phyloP scores from a whole-genome alignment of 371 early-diverging fungal species.

The Mortierella sp. region DNA sequence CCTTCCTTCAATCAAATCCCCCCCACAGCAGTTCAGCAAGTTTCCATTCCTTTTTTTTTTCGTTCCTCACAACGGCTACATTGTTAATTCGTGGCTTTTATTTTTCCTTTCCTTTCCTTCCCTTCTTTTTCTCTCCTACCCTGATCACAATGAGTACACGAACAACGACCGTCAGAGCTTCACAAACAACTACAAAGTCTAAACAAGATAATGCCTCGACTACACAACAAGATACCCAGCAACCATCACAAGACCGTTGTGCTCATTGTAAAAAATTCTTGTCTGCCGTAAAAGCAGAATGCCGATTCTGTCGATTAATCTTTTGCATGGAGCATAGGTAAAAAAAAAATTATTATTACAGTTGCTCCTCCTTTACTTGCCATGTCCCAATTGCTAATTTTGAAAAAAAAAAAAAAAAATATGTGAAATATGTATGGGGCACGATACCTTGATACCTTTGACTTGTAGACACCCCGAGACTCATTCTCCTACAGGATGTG shows the following conservation, averaged over 20 bases:
- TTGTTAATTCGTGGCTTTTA: background rate
- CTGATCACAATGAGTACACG: conserved; percentile 27
- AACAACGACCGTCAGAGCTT: conserved; percentile 38
- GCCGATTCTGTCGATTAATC: conserved; percentile 27
- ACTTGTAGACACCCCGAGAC: conserved; percentile 37
- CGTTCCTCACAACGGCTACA: background rate
- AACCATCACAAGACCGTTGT: conserved; percentile 40
- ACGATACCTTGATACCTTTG: background rate
- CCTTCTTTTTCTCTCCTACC: background rate
- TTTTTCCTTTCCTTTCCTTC: background rate
- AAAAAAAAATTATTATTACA: background rate
- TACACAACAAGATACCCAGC: conserved; percentile 12
- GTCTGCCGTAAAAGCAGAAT: conserved; percentile 49
- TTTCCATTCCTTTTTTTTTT: background rate
- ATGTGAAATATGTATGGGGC: no score
- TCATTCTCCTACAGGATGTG: conserved; percentile 32
- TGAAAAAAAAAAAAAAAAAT: no score
- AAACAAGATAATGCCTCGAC: conserved; percentile 6
- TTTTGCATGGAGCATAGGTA: conserved; percentile 56
- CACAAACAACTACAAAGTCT: conserved; percentile 38
- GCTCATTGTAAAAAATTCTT: conserved; percentile 50
- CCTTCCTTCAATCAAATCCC: background rate
- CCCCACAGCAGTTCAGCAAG: no score
- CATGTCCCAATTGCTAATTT: background rate
- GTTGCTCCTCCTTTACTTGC: no score